Evolutionary conservation across 2,329 filamentous ascomycete species (phyloP).

Genomic region (Exophiala spinifera): DNA sequence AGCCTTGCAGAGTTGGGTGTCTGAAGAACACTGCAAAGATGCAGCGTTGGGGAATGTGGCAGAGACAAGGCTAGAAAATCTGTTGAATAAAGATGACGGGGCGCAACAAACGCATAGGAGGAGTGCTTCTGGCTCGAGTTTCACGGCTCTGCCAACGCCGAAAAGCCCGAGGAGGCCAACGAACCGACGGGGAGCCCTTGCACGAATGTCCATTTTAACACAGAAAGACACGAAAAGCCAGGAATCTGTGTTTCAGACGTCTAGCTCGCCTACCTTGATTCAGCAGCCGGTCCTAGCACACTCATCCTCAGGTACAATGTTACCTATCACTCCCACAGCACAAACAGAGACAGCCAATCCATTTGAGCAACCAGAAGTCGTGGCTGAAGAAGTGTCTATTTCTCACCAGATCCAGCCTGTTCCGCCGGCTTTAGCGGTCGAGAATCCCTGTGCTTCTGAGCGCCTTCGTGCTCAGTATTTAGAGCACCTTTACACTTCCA

Average conservation of each 20-base stretch:
- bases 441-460: slow-evolving; percentile 12
- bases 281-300: background rate
- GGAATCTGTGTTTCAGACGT: background rate
- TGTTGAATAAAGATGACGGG: slow-evolving; percentile 3
- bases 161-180: slow-evolving; percentile 24
- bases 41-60: slow-evolving; percentile 22
- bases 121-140: slow-evolving; percentile 13
- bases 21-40: slow-evolving; percentile 22
- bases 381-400: background rate
- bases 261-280: background rate
- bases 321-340: slow-evolving; percentile 3
- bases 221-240: slow-evolving; percentile 7
- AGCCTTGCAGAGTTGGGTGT: slow-evolving; percentile 25
- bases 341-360: background rate
- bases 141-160: slow-evolving; percentile 10
- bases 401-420: background rate
- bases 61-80: slow-evolving; percentile 12
- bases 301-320: background rate
- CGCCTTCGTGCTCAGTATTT: slow-evolving; percentile 27
- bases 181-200: slow-evolving; percentile 27
- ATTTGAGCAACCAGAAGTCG: slow-evolving; percentile 7
- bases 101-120: slow-evolving; percentile 5
- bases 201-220: slow-evolving; percentile 27
- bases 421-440: background rate
- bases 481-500: slow-evolving; percentile 28